phyloP scores from a whole-genome alignment of 805 yeast genomes.

The Starmerella cellae region DNA sequence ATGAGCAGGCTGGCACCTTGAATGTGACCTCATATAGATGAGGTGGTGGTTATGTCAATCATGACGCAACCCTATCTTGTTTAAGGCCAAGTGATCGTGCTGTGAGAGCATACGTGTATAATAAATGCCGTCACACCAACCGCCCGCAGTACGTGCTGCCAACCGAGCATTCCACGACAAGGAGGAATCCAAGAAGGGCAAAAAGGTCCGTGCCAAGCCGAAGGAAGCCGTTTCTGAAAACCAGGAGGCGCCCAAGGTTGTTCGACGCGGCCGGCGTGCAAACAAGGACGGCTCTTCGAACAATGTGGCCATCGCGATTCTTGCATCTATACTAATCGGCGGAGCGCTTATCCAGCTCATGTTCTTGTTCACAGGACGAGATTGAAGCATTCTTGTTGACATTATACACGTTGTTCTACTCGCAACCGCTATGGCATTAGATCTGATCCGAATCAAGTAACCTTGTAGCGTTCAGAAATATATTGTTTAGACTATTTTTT shows the following conservation, averaged over 20 bases:
- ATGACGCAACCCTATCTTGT: no score
- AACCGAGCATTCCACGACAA: slow-evolving; percentile 68
- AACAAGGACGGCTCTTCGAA: not conserved
- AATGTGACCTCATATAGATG: no score
- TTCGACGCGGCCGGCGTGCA: not conserved
- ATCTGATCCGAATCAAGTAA: no score
- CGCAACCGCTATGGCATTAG: no score
- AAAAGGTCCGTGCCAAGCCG: slow-evolving; percentile 29
- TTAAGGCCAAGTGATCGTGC: no score
- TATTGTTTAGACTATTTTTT: no score
- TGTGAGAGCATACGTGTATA: no score
- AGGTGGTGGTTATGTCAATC: no score
- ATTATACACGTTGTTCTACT: no score
- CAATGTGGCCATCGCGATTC: slow-evolving; percentile 26
- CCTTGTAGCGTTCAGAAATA: no score
- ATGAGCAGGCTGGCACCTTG: no score
- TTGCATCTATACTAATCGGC: slow-evolving; percentile 61
- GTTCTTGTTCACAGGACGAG: slow-evolving; percentile 2
- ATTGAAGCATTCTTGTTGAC: no score
- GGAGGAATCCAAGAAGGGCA: slow-evolving; percentile 63
- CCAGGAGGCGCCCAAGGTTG: slow-evolving; percentile 55
- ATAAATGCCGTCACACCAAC: slow-evolving; percentile 35
- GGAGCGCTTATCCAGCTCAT: slow-evolving; percentile 68
- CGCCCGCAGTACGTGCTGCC: slow-evolving; percentile 80
- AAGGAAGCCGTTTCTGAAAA: slow-evolving; percentile 24